phyloP scores from a whole-genome alignment of 352 stramenopile species.

The Phytophthora uliginosa region DNA sequence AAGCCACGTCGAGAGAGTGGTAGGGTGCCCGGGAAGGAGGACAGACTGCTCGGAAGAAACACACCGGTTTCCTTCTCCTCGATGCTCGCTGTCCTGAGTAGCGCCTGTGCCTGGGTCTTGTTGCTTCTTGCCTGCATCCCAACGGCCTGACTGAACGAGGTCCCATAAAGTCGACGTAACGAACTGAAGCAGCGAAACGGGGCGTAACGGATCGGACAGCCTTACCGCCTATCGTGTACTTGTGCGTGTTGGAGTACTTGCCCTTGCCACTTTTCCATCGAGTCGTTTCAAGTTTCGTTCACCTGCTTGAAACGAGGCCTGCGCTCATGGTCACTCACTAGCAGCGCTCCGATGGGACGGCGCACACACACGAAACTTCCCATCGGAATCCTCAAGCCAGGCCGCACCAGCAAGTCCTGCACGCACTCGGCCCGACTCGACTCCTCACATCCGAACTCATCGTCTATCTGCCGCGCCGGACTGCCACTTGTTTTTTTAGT shows the following conservation, averaged over 20 bases:
- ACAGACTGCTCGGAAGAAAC: slow-evolving; percentile 17
- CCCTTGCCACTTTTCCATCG: slow-evolving; percentile 17
- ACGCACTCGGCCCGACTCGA: slow-evolving; percentile 3
- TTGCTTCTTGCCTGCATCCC: slow-evolving; percentile 5
- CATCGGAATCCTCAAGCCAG: slow-evolving; percentile 36
- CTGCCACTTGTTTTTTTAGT: slow-evolving; percentile 3
- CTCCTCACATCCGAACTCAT: slow-evolving; percentile 47
- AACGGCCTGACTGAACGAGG: slow-evolving; percentile 25
- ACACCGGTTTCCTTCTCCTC: slow-evolving; percentile 7
- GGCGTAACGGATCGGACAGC: slow-evolving; percentile 34
- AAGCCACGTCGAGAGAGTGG: slow-evolving; percentile 17
- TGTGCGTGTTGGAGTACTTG: slow-evolving; percentile 10
- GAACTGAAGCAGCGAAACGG: slow-evolving; percentile 38
- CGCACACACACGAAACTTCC: slow-evolving; percentile 40
- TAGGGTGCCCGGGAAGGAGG: slow-evolving; percentile 15
- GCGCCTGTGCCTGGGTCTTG: background rate
- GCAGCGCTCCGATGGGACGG: slow-evolving; percentile 28
- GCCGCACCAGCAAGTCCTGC: slow-evolving; percentile 2
- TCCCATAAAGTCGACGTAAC: slow-evolving; percentile 33
- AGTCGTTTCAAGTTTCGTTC: slow-evolving; percentile 44
- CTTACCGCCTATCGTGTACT: slow-evolving; percentile 6
- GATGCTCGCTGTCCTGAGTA: slow-evolving; percentile 5
- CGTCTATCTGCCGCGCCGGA: slow-evolving; percentile 28
- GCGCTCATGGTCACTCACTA: slow-evolving; percentile 31
- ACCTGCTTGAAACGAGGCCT: slow-evolving; percentile 35